Base-by-base conservation (phyloP, 305 asterid genomes). In the Fraxinus greggii region DNA sequence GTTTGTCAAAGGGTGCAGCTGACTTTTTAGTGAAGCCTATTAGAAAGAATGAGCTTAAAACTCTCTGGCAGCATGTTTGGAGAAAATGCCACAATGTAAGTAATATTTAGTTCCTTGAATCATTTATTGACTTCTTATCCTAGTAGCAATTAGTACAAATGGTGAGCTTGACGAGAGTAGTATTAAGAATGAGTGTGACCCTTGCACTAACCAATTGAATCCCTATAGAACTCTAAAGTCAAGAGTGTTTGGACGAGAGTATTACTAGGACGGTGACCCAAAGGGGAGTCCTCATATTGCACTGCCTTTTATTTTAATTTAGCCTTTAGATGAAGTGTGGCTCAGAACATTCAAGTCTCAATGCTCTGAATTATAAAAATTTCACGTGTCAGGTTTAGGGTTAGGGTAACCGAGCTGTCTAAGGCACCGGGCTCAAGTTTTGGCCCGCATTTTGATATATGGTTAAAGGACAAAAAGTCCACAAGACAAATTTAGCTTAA, bases 41-140 rank as follows among this genome's bases (percentile, higher is more conserved):
- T 82, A 88, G 98, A 69, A 94, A 94, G 90, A 94, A 94, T 84
- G 97, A 93, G 90, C 93, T 94, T 80, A 93, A 94, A 88, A 93
- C 87, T 87, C 93, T 94, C 65, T 94, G 98, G 98, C 97, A 93
- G 90, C 98, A 94, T 40, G 92, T 93, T 33, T 94, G 98, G 98
- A 90, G 98, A 87, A 89, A 95, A 88, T 93, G 98, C 88, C 95
- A 92, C 81, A 93, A 93, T 82, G 95, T 92, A 86, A 91, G 98
- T 89, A 28, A 1, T 21, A 48, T 67, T 67, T 63, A 31, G 38
- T 70, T 70, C 40, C 24, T 70, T 29, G 23, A 70, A 70, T 13
- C 38, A 70, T 70, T 70, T 70, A 29, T 70, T 31, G 40, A 70
- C 75, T 70, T 70, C 75, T 21, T 31, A 70, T 70, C 75, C 75